phyloP scores from a whole-genome alignment of 768 basidiomycete genomes.

The Roridomyces roridus region DNA sequence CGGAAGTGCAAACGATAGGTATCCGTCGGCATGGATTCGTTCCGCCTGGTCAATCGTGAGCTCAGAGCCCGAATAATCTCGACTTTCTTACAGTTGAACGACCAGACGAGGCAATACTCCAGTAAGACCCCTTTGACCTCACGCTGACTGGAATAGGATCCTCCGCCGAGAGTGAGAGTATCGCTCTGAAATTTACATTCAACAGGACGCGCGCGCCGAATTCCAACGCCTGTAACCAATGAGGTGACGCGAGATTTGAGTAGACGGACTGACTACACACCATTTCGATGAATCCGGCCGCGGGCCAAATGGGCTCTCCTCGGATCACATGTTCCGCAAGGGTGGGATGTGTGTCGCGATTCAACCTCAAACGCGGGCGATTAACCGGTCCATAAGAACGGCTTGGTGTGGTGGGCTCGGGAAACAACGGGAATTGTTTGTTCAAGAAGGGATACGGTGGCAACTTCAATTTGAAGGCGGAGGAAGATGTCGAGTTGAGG shows the following conservation, averaged over 20 bases:
- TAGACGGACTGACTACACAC: slow-evolving; percentile 27
- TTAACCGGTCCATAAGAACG: slow-evolving; percentile 27
- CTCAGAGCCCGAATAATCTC: no score
- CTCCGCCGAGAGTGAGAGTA: slow-evolving; percentile 7
- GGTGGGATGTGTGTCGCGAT: no score
- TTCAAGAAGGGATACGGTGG: slow-evolving; percentile 34
- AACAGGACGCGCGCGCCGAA: slow-evolving; percentile 28
- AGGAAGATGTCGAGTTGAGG: slow-evolving; percentile 25
- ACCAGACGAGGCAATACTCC: slow-evolving; percentile 17
- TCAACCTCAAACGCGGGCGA: slow-evolving; percentile 5
- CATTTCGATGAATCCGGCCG: slow-evolving; percentile 49
- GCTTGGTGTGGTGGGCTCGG: slow-evolving; percentile 15
- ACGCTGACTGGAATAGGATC: neutral
- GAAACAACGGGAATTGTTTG: slow-evolving; percentile 29
- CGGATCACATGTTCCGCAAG: no score
- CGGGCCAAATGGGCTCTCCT: slow-evolving; percentile 53
- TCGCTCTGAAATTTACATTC: neutral
- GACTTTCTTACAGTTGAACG: neutral
- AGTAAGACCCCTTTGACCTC: neutral
- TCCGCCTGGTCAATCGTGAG: neutral
- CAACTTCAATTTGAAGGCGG: neutral
- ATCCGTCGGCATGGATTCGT: slow-evolving; percentile 1
- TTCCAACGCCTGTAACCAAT: slow-evolving; percentile 39
- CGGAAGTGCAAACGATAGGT: neutral
- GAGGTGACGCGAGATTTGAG: neutral